Conservation (phyloP, 2,329 filamentous ascomycete genomes). For the Claviceps capensis region DNA sequence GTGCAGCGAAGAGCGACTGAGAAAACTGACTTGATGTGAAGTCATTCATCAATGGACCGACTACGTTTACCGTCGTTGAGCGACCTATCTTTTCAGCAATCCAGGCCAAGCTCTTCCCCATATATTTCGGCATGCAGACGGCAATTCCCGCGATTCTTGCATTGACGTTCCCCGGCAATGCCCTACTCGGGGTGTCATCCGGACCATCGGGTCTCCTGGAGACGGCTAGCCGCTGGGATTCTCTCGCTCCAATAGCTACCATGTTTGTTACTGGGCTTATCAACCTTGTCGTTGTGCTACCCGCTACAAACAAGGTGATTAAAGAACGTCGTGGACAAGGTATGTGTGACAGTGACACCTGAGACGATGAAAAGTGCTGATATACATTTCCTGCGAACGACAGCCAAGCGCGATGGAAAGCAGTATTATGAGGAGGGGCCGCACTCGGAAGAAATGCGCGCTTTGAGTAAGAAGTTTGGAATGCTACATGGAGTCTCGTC, state of each 20-base stretch:
- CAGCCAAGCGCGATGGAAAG: slow-evolving; percentile 80
- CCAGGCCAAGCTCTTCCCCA: slow-evolving; percentile 69
- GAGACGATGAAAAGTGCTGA: slow-evolving; percentile 7
- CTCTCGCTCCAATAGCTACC: slow-evolving; percentile 53
- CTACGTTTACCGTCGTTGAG: slow-evolving; percentile 64
- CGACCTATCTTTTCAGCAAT: slow-evolving; percentile 69
- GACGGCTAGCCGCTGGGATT: slow-evolving; percentile 45
- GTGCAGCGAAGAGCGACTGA: neutral
- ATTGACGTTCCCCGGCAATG: slow-evolving; percentile 64
- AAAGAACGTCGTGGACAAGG: slow-evolving; percentile 65
- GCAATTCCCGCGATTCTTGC: slow-evolving; percentile 58
- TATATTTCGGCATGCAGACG: slow-evolving; percentile 81
- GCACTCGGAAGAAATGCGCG: slow-evolving; percentile 73
- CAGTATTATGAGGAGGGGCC: slow-evolving; percentile 66
- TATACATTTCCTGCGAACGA: neutral
- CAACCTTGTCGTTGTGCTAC: slow-evolving; percentile 61
- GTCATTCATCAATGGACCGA: slow-evolving; percentile 63
- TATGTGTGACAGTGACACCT: slow-evolving; percentile 18
- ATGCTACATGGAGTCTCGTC: slow-evolving; percentile 71
- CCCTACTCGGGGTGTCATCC: slow-evolving; percentile 30
- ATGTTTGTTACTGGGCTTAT: slow-evolving; percentile 57
- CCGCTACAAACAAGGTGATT: slow-evolving; percentile 63
- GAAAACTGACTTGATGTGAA: slow-evolving; percentile 15
- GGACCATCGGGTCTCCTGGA: slow-evolving; percentile 44
- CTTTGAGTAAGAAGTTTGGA: slow-evolving; percentile 65